Conservation (phyloP, 192 early-diverging fungal genomes). For the Phycomyces blakesleeanus region DNA sequence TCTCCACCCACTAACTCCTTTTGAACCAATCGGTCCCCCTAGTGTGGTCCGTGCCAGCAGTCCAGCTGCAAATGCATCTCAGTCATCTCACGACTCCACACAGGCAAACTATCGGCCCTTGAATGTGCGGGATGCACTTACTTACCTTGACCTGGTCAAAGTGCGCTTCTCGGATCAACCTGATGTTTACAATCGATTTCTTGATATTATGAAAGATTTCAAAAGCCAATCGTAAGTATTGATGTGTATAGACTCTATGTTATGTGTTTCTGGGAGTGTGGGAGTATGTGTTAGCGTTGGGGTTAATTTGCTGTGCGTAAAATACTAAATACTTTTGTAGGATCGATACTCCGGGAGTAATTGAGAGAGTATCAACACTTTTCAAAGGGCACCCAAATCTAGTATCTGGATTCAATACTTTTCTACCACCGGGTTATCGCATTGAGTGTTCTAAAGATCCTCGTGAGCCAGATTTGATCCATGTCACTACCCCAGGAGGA, state of each 20-base stretch:
- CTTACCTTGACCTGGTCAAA: slow-evolving; percentile 95
- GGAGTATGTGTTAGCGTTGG: too few relatives aligned
- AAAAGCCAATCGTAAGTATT: slow-evolving; percentile 86
- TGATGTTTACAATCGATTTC: slow-evolving; percentile 93
- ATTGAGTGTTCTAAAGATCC: slow-evolving; percentile 87
- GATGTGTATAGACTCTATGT: too few relatives aligned
- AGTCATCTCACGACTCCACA: too few relatives aligned
- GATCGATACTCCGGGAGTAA: slow-evolving; percentile 96
- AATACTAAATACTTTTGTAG: too few relatives aligned
- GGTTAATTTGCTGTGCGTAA: too few relatives aligned
- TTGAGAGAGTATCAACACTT: slow-evolving; percentile 90
- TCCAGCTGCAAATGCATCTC: too few relatives aligned
- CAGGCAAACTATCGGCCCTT: slow-evolving; percentile 46
- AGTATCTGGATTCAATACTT: slow-evolving; percentile 98
- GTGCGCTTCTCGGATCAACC: slow-evolving; percentile 86
- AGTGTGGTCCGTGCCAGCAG: too few relatives aligned
- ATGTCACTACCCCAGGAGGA: slow-evolving; percentile 86
- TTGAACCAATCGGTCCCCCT: too few relatives aligned
- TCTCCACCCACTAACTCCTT: too few relatives aligned
- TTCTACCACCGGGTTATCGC: slow-evolving; percentile 93
- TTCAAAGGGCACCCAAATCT: slow-evolving; percentile 86
- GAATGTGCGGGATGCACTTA: slow-evolving; percentile 91
- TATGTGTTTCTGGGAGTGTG: too few relatives aligned
- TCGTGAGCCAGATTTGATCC: slow-evolving; percentile 64
- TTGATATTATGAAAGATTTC: slow-evolving; percentile 99